phyloP scores from a whole-genome alignment of 345 rosid species.

The Gossypium ekmanianum region DNA sequence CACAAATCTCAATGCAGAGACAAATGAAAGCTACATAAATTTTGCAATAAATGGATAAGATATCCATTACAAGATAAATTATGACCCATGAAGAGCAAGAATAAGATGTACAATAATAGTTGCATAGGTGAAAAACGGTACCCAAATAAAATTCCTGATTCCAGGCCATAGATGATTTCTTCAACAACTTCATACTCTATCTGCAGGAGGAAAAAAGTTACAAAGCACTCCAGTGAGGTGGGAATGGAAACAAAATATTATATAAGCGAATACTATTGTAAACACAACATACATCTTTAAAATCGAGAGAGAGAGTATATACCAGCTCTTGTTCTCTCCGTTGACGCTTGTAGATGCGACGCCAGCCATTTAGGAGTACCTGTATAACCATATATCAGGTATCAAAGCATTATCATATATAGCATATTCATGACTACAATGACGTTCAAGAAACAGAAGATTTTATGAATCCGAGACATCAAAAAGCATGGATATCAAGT shows the following conservation, averaged over 20 bases:
- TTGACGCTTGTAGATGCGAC: conserved; percentile 74
- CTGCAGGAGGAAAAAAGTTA: conserved; percentile 39
- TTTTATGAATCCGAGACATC: background rate
- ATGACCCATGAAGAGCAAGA: background rate
- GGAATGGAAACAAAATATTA: conserved; percentile 9
- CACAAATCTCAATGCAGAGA: background rate
- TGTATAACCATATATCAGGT: conserved; percentile 22
- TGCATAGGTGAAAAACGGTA: conserved; percentile 27
- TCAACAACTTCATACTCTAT: conserved; percentile 92
- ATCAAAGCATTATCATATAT: conserved; percentile 19
- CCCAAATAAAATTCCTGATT: conserved; percentile 97
- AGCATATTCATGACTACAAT: background rate
- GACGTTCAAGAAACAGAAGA: background rate
- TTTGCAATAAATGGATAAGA: background rate
- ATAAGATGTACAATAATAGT: background rate
- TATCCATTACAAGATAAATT: background rate
- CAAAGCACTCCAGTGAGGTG: background rate
- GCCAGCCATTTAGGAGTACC: conserved; percentile 91
- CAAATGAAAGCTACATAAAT: background rate
- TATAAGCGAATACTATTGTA: background rate
- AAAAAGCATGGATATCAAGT: background rate
- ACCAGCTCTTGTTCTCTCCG: conserved; percentile 88
- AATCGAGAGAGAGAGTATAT: background rate
- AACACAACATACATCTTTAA: background rate
- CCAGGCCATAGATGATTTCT: conserved; percentile 94